Evolutionary conservation across 805 yeast species (phyloP).

Genomic region (Tetrapisispora fleetii): DNA sequence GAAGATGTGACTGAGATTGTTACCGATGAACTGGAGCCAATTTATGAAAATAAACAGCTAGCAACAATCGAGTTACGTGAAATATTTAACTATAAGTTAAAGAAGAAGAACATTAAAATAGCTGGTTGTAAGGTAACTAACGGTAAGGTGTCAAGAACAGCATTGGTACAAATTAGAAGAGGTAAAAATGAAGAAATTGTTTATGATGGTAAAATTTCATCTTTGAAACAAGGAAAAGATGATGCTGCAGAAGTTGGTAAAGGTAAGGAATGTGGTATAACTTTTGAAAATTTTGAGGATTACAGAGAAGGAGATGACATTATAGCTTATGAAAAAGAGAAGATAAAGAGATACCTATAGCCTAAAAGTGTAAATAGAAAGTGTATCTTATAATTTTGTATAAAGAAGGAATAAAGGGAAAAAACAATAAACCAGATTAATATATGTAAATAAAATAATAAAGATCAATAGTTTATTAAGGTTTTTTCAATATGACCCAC

Average conservation of each 20-base stretch:
- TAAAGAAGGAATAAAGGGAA: background rate
- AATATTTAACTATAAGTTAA: constrained; percentile 58
- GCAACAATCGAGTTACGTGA: constrained; percentile 64
- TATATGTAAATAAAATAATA: background rate
- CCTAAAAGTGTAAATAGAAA: background rate
- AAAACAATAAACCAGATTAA: background rate
- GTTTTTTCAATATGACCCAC: no score
- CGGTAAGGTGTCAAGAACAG: constrained; percentile 57
- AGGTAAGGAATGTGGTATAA: constrained; percentile 85
- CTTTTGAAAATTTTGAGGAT: constrained; percentile 54
- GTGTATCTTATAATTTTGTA: constrained; percentile 8
- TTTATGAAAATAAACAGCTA: constrained; percentile 50
- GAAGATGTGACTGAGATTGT: constrained; percentile 70
- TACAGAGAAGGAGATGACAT: constrained; percentile 69
- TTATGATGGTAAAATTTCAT: constrained; percentile 51
- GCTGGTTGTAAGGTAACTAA: constrained; percentile 81
- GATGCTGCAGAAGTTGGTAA: constrained; percentile 68
- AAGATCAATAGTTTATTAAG: background rate
- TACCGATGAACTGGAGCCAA: constrained; percentile 51
- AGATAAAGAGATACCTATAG: constrained; percentile 44
- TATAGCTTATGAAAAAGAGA: constrained; percentile 60
- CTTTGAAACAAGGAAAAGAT: constrained; percentile 74
- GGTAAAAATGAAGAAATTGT: constrained; percentile 31
- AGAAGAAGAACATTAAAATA: constrained; percentile 46
- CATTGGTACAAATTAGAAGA: constrained; percentile 49